Evolutionary conservation across 306 rosid genomes (phyloP).

Genomic region (Prunus padus): DNA sequence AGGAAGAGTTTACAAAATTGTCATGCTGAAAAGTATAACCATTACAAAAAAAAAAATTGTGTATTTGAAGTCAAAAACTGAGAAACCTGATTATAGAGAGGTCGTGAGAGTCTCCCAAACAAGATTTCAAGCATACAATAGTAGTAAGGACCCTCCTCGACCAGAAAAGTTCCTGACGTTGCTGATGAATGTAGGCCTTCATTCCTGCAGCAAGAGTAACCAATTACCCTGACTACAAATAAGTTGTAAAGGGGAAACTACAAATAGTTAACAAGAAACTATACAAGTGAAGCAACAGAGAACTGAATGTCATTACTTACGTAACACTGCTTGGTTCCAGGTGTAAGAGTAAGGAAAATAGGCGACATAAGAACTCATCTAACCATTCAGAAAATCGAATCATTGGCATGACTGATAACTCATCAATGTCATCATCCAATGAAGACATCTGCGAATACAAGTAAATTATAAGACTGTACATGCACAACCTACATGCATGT

Average conservation of each 20-base stretch:
- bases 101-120: conserved; percentile 84
- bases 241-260: background rate
- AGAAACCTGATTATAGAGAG: conserved; percentile 81
- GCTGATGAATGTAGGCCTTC: conserved; percentile 90
- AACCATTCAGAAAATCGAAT: conserved; percentile 93
- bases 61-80: conserved; percentile 22
- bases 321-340: conserved; percentile 90
- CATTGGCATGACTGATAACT: conserved; percentile 76
- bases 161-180: conserved; percentile 91
- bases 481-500: background rate
- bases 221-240: conserved; percentile 26
- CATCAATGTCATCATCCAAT: conserved; percentile 70
- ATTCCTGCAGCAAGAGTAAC: conserved; percentile 61
- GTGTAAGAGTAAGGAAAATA: conserved; percentile 87
- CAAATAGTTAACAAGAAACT: conserved; percentile 3
- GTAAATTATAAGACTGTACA: conserved; percentile 1
- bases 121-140: conserved; percentile 92
- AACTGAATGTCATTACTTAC: conserved; percentile 51
- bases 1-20: conserved; percentile 25
- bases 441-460: conserved; percentile 74
- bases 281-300: conserved; percentile 10
- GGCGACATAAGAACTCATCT: conserved; percentile 97
- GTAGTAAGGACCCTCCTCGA: conserved; percentile 94
- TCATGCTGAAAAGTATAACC: conserved; percentile 13
- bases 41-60: background rate